These are phyloP conservation scores for Globisporangium yorkense DNA, from an alignment of 352 stramenopile species.

Conservation along the genomic window DNA sequence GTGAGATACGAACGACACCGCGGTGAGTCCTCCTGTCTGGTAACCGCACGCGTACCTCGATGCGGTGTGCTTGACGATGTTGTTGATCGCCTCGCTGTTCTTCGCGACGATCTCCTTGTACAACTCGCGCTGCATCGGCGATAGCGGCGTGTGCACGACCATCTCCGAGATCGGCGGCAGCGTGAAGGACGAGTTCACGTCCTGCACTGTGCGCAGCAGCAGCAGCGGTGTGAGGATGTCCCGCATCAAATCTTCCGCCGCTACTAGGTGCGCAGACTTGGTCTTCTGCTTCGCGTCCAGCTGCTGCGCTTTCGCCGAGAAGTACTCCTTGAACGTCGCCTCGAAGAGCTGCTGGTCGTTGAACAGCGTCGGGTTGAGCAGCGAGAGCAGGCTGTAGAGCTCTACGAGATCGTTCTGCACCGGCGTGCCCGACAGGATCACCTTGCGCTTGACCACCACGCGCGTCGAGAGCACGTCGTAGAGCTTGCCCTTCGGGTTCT, in stretches of 20 bases:
- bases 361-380: slow-evolving; percentile 87
- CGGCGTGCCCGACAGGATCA: slow-evolving; percentile 79
- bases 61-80: slow-evolving; percentile 18
- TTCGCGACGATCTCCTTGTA: slow-evolving; percentile 77
- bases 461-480: slow-evolving; percentile 39
- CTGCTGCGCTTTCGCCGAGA: slow-evolving; percentile 59
- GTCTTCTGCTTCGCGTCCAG: slow-evolving; percentile 15
- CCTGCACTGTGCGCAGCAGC: slow-evolving; percentile 56
- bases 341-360: slow-evolving; percentile 47
- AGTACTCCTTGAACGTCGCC: slow-evolving; percentile 44
- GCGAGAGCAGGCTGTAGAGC: slow-evolving; percentile 69
- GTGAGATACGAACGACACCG: too few species aligned
- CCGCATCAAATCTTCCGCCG: slow-evolving; percentile 48
- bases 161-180: slow-evolving; percentile 70
- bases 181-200: slow-evolving; percentile 64
- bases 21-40: background rate
- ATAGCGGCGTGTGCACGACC: slow-evolving; percentile 69
- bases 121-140: slow-evolving; percentile 73
- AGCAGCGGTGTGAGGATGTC: slow-evolving; percentile 52
- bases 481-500: slow-evolving; percentile 67
- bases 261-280: slow-evolving; percentile 19
- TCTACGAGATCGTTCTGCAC: slow-evolving; percentile 87
- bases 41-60: slow-evolving; percentile 3
- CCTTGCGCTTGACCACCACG: slow-evolving; percentile 33
- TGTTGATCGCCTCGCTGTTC: slow-evolving; percentile 53